Conservation (phyloP, 257 asterid species). For the Fraxinus excelsior region DNA sequence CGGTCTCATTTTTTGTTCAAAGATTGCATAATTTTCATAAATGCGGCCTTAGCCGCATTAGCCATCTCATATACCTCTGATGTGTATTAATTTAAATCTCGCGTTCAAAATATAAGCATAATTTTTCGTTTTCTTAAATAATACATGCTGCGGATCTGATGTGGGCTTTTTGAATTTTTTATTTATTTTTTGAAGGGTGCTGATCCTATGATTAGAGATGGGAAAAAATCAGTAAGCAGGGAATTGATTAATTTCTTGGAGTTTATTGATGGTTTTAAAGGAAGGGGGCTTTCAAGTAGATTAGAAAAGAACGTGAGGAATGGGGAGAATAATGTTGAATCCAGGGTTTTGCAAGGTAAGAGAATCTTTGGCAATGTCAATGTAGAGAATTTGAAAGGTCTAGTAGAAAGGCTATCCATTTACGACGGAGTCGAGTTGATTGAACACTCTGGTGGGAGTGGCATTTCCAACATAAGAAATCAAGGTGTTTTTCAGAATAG, state of each 20-base stretch:
- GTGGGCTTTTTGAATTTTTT: neutral
- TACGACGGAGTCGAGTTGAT: conserved; percentile 33
- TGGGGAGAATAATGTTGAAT: conserved; percentile 29
- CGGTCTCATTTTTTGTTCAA: too few relatives aligned
- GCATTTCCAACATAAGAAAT: conserved; percentile 21
- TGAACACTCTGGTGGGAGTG: conserved; percentile 22
- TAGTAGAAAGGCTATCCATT: conserved; percentile 44
- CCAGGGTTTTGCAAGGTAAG: conserved; percentile 32
- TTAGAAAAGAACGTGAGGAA: conserved; percentile 36
- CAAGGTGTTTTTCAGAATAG: conserved; percentile 18
- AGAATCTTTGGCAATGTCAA: conserved; percentile 24
- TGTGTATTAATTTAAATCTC: neutral
- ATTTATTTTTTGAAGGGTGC: conserved; percentile 51
- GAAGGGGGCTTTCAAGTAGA: conserved; percentile 37
- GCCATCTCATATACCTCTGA: neutral
- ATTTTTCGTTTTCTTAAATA: neutral
- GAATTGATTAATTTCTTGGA: conserved; percentile 62
- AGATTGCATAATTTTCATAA: too few relatives aligned
- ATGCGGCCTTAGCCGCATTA: too few relatives aligned
- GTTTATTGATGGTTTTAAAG: conserved; percentile 47
- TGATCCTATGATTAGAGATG: conserved; percentile 84
- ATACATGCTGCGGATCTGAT: conserved; percentile 17
- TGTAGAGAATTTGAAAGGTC: conserved; percentile 38
- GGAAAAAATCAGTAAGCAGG: conserved; percentile 52
- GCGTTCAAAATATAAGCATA: neutral